Evolutionary conservation across 148 eudicot species (phyloP), one percentile per base, ranked within the genome.

Genomic region (Camellia sinensis): DNA sequence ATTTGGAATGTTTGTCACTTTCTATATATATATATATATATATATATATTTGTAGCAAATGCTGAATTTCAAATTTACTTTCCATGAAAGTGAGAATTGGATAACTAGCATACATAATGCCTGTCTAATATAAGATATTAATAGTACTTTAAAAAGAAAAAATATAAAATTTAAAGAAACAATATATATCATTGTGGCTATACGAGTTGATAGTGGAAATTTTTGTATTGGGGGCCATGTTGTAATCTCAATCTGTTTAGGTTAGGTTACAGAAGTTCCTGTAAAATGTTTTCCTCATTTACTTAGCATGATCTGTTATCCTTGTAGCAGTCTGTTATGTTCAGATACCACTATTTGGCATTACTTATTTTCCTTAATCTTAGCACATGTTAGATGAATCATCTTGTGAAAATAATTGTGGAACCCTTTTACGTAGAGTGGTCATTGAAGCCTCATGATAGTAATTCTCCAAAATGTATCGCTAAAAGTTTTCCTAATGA

Each of bases 221-320:
- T 41, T 29, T 11, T 67, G 5, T 41, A 68, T 41, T 37, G 52
- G 19, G 7, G 72, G 52, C 0, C 72, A 2, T 13, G 11, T 12
- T 54, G 3, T 54, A 54, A 54, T 8, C 53, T 60, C 43, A 75
- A 53, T 59, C 22, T 75, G 43, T 48, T 60, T 59, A 14, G 78
- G 78, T 74, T 71, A 11, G 61, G 44, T 29, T 74, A 45, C 54
- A 56, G n/a, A 22, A 37, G 73, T 18, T 56, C 40, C 7, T 71
- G 5, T 14, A 71, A 54, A 54, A 54, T 7, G 59, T 9, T 71
- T 22, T 54, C 29, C 40, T 56, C 40, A 9, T 74, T 17, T 11
- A 13, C 8, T 5, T 54, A 50, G 62, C 14, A 48, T 48, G 52
- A 48, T 48, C 52, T 7, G 7, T n/a, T 17, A 62, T 76, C 52